Evolutionary conservation across 805 yeast genomes (phyloP).

Genomic region (Candida odintsovae): DNA sequence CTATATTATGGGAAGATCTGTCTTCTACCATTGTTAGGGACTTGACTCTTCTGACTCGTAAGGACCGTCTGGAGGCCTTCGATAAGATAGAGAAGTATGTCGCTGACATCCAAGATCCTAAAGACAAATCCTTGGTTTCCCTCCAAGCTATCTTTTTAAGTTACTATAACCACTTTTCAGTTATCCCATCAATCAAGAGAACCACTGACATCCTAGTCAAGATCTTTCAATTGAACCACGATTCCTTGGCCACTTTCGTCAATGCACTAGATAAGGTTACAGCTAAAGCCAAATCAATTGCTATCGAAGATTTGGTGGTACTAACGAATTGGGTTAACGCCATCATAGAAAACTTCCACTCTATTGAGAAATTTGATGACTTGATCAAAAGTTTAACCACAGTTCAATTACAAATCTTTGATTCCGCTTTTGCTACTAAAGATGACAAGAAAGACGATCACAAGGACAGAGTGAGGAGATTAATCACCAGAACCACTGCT

Average conservation of each 20-base stretch:
- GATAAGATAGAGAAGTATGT: conserved; percentile 6
- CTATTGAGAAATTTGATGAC: conserved; percentile 23
- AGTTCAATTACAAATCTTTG: conserved; percentile 29
- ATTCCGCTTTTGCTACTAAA: conserved; percentile 13
- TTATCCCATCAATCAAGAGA: conserved; percentile 2
- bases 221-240: conserved; percentile 9
- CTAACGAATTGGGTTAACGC: conserved; percentile 52
- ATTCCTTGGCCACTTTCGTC: conserved; percentile 6
- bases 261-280: conserved; percentile 27
- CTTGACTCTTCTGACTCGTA: conserved; percentile 15
- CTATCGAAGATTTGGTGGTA: conserved; percentile 51
- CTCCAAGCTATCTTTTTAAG: conserved; percentile 15
- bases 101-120: background rate
- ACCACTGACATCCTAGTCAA: conserved; percentile 11
- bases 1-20: conserved; percentile 15
- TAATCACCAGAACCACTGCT: conserved; percentile 27
- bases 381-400: conserved; percentile 27
- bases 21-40: conserved; percentile 17
- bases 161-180: conserved; percentile 13
- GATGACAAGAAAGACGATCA: conserved; percentile 30
- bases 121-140: conserved; percentile 12
- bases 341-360: conserved; percentile 25
- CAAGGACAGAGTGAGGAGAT: conserved; percentile 31
- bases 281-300: conserved; percentile 31
- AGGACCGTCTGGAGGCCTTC: conserved; percentile 21